Conservation (phyloP, 768 basidiomycete species). For the Russula lepida region DNA sequence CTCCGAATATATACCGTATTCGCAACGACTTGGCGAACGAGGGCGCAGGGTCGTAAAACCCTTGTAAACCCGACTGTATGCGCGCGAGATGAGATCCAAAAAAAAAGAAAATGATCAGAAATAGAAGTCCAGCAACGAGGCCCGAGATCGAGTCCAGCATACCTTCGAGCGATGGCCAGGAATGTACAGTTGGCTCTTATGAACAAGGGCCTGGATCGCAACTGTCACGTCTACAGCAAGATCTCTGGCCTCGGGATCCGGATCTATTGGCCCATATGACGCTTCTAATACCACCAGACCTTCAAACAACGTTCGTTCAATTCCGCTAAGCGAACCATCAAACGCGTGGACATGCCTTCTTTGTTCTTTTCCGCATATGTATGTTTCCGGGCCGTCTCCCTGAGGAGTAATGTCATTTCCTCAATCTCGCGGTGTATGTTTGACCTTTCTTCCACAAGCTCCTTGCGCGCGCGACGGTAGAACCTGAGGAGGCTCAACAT, state of each 20-base stretch:
- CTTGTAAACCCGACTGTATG: slow-evolving; percentile 59
- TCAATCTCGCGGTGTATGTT: slow-evolving; percentile 56
- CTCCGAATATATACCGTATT: slow-evolving; percentile 71
- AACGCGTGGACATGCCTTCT: slow-evolving; percentile 42
- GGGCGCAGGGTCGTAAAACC: slow-evolving; percentile 83
- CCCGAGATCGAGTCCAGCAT: slow-evolving; percentile 20
- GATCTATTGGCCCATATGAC: slow-evolving; percentile 51
- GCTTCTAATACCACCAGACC: slow-evolving; percentile 75
- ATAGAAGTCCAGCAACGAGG: neutral
- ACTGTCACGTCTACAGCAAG: slow-evolving; percentile 70
- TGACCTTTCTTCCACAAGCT: slow-evolving; percentile 54
- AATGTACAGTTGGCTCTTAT: slow-evolving; percentile 69
- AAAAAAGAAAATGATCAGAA: slow-evolving; percentile 1
- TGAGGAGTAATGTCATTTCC: slow-evolving; percentile 53
- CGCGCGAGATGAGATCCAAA: neutral
- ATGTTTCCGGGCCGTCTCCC: slow-evolving; percentile 58
- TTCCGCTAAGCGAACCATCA: slow-evolving; percentile 4
- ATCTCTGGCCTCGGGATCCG: slow-evolving; percentile 28
- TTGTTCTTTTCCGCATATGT: slow-evolving; percentile 53
- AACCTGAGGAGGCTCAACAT: slow-evolving; percentile 37
- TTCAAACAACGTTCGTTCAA: slow-evolving; percentile 25
- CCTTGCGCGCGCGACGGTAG: slow-evolving; percentile 55
- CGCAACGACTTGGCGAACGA: slow-evolving; percentile 60
- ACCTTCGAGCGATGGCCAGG: slow-evolving; percentile 73
- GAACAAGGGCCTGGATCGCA: slow-evolving; percentile 74